Evolutionary conservation across 1,284 basidiomycete species (phyloP).

Genomic region (Meripilus lineatus): DNA sequence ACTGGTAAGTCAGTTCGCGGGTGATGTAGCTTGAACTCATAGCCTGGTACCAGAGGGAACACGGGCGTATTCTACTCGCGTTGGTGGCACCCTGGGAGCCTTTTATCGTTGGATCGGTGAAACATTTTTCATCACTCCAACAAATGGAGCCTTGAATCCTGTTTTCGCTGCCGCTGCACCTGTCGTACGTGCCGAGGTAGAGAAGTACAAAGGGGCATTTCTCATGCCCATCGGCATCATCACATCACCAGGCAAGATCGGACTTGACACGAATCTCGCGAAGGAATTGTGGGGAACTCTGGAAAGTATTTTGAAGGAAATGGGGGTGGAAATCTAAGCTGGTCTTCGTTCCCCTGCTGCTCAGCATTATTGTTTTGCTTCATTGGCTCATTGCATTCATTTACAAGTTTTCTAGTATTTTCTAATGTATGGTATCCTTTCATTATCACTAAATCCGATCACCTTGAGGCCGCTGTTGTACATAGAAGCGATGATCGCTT

Average conservation of each 20-base stretch:
- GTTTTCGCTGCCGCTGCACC: constrained; percentile 42
- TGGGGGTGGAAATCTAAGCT: constrained; percentile 12
- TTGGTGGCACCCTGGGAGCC: too few species aligned
- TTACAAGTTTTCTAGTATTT: too few species aligned
- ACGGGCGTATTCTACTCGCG: not conserved
- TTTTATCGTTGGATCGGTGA: not conserved
- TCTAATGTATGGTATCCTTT: too few species aligned
- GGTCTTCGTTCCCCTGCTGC: too few species aligned
- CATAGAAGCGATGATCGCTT: too few species aligned
- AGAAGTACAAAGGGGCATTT: constrained; percentile 42
- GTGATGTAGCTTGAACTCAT: too few species aligned
- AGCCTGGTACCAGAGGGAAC: too few species aligned
- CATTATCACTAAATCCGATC: too few species aligned
- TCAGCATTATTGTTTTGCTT: too few species aligned
- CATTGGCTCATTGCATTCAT: too few species aligned
- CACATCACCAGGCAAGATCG: constrained; percentile 20
- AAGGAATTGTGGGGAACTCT: constrained; percentile 41
- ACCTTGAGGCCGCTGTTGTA: too few species aligned
- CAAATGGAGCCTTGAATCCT: constrained; percentile 38
- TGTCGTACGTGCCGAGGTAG: constrained; percentile 28
- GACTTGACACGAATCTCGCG: constrained; percentile 32
- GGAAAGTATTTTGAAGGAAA: constrained; percentile 26
- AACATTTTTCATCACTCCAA: constrained; percentile 29
- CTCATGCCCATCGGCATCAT: constrained; percentile 35
- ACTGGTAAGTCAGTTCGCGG: constrained; percentile 28